Evolutionary conservation across 2,329 filamentous ascomycete genomes (phyloP).

Genomic region (Botrytis sinoallii): DNA sequence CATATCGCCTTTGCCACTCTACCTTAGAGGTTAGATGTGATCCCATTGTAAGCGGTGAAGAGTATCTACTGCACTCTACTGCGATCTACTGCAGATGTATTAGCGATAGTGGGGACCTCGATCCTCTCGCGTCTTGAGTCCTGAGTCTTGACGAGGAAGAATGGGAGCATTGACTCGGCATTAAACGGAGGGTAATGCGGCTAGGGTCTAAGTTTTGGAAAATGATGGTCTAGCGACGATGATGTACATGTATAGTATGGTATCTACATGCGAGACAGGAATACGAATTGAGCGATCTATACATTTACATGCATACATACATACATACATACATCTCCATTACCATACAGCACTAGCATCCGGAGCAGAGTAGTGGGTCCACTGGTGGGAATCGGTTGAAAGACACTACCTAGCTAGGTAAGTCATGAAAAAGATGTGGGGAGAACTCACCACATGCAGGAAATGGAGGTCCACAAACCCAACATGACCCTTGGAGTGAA

Average conservation of each 20-base stretch:
- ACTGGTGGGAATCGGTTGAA: neutral
- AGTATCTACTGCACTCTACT: constrained; percentile 1
- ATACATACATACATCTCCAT: neutral
- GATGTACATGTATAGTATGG: neutral
- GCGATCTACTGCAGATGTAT: neutral
- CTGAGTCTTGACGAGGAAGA: constrained; percentile 3
- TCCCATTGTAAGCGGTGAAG: neutral
- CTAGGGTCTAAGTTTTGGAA: neutral
- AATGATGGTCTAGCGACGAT: neutral
- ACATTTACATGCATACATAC: neutral
- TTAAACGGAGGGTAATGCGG: neutral
- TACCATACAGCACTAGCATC: neutral
- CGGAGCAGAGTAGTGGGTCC: neutral
- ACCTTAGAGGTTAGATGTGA: neutral
- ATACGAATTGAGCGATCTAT: neutral
- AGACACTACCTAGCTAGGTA: neutral
- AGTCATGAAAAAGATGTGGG: neutral
- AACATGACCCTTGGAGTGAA: neutral
- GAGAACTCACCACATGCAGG: neutral
- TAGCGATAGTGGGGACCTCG: neutral
- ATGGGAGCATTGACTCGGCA: neutral
- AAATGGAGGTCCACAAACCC: neutral
- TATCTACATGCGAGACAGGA: neutral
- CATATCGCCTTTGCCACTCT: neutral
- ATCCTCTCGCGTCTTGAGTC: neutral